These are phyloP conservation scores for Fraxinus excelsior DNA, from an alignment of 257 asterid genomes.

Conservation along the genomic window DNA sequence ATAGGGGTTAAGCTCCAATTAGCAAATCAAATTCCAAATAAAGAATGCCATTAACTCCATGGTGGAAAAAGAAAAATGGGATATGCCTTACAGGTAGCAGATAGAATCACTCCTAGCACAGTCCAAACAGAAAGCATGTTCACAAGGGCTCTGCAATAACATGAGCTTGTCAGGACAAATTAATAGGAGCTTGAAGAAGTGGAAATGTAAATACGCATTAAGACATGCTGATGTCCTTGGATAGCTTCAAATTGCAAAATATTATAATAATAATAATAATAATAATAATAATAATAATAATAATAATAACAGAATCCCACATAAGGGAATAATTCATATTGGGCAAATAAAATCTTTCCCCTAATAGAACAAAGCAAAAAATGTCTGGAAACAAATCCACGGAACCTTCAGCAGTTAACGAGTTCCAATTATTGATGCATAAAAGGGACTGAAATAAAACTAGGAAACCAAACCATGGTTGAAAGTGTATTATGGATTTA, in stretches of 20 bases:
- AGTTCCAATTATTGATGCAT: too few species aligned
- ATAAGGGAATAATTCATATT: background rate
- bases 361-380: conserved; percentile 5
- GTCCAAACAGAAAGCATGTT: conserved; percentile 94
- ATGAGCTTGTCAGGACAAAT: conserved; percentile 20
- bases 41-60: background rate
- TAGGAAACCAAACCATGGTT: background rate
- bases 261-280: too few species aligned
- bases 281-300: too few species aligned
- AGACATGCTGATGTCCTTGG: conserved; percentile 6
- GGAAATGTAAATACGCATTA: conserved; percentile 2
- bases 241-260: conserved; percentile 14
- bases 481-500: background rate
- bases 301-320: background rate
- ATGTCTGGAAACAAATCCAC: conserved; percentile 3
- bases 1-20: background rate
- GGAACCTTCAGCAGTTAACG: background rate
- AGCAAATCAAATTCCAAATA: background rate
- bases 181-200: conserved; percentile 6
- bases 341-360: background rate
- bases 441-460: background rate
- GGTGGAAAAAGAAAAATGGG: background rate
- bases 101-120: conserved; percentile 92
- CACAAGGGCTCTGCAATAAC: conserved; percentile 92
- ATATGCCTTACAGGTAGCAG: conserved; percentile 83